Evolutionary conservation across 768 basidiomycete species (phyloP).

Genomic region (Scleroderma bovista): DNA sequence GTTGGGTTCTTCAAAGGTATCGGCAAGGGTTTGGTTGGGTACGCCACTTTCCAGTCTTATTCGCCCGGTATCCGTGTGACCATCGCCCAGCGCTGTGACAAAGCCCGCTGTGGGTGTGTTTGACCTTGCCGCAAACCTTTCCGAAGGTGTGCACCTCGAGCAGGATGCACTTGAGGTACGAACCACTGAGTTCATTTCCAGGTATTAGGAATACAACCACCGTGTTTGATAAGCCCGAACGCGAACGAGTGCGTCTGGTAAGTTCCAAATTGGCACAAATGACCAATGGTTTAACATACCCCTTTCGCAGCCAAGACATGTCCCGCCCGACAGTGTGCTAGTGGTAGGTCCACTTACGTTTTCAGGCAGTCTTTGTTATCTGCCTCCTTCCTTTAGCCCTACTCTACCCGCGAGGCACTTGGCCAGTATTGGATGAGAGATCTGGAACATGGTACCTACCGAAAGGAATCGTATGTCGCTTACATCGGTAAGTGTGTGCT

Average conservation of each 20-base stretch:
- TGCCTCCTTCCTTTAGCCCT: slow-evolving; percentile 49
- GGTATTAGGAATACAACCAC: slow-evolving; percentile 98
- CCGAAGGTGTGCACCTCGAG: slow-evolving; percentile 61
- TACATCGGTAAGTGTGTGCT: slow-evolving; percentile 67
- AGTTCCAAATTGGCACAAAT: slow-evolving; percentile 17
- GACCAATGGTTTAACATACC: slow-evolving; percentile 1
- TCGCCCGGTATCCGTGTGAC: background rate
- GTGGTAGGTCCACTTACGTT: slow-evolving; percentile 46
- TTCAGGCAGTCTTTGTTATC: background rate
- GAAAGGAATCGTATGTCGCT: slow-evolving; percentile 82
- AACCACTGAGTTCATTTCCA: slow-evolving; percentile 24
- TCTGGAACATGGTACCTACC: slow-evolving; percentile 81
- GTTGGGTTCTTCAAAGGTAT: slow-evolving; percentile 97
- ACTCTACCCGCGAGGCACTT: slow-evolving; percentile 81
- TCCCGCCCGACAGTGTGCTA: slow-evolving; percentile 83
- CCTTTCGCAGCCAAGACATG: slow-evolving; percentile 66
- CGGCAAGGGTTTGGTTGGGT: slow-evolving; percentile 96
- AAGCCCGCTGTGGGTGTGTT: slow-evolving; percentile 97
- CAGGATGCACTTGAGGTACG: background rate
- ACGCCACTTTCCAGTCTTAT: slow-evolving; percentile 6
- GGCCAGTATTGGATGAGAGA: slow-evolving; percentile 99
- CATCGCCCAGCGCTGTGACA: slow-evolving; percentile 65
- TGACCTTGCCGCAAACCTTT: slow-evolving; percentile 90
- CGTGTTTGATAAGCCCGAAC: slow-evolving; percentile 87
- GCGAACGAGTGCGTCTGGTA: slow-evolving; percentile 81